Base-by-base conservation (phyloP, 2,329 filamentous ascomycete species). In the Colletotrichum musae region DNA sequence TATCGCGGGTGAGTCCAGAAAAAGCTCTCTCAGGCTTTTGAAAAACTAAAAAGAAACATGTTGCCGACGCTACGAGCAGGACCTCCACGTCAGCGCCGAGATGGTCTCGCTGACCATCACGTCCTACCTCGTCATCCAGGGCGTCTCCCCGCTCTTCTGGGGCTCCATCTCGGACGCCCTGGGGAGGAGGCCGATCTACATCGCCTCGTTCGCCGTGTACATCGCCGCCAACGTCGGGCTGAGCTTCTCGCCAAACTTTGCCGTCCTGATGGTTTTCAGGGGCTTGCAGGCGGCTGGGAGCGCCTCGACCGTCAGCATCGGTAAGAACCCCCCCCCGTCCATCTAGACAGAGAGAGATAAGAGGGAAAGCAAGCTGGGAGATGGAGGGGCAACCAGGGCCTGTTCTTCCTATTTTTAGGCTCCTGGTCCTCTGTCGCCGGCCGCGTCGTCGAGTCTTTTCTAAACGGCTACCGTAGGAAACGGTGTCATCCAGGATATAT, bases 51-150 rank as follows among this genome's bases (percentile, higher is more conserved):
- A 24, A 24, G 21, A 36, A 21, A 26, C 16, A 18, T 48, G 48
- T 32, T 32, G 16, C 51, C 52, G 7, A 56, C 21, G 21, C 15
- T 18, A 12, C 6, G 1, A 50, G 16, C 18, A 76, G 72, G 77
- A 80, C 15, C 73, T 81, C 2, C 47, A 73, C 16, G 74, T 80
- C 13, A 79, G 74, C 61, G 24, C 75, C 1, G 71, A 72, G 10
- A 65, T 73, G 32, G 76, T 84, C 16, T 80, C 78, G 56, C 73
- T 85, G 12, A 84, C 81, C 5, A 79, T 85, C 10, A 85, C 83
- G 0, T 76, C 80, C 2, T 88, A 87, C 71, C 82, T 86, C 75
- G 78, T 87, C 58, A 76, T 86, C 4, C 86, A 88, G 75, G 86
- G 83, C 6, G 74, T 87, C 16, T 81, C 84, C 3, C 85, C 86